Evolutionary conservation across 768 basidiomycete species (phyloP).

Genomic region (Pholiota microspora): DNA sequence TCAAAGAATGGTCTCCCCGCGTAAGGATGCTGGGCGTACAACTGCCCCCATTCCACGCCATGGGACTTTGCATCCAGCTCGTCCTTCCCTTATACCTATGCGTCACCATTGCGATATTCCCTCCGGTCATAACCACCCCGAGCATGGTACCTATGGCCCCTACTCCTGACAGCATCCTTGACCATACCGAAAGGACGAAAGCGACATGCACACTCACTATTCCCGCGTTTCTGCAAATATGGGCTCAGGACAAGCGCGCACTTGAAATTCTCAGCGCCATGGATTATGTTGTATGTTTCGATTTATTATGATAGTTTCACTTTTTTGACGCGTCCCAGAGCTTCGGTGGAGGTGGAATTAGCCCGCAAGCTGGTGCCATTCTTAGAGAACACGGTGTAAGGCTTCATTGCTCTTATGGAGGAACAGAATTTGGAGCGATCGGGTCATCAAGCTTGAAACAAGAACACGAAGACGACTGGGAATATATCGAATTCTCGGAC

Average conservation of each 20-base stretch:
- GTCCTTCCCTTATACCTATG: slow-evolving; percentile 26
- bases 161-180: slow-evolving; percentile 26
- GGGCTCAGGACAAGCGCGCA: slow-evolving; percentile 27
- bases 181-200: slow-evolving; percentile 25
- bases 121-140: slow-evolving; percentile 25
- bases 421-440: slow-evolving; percentile 32
- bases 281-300: slow-evolving; percentile 6
- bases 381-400: slow-evolving; percentile 32
- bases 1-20: slow-evolving; percentile 9
- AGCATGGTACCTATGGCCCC: slow-evolving; percentile 32
- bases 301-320: too few relatives aligned
- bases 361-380: slow-evolving; percentile 30
- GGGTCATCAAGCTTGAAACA: slow-evolving; percentile 11
- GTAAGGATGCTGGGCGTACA: slow-evolving; percentile 26
- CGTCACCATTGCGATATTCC: slow-evolving; percentile 26
- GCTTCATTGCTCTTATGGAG: slow-evolving; percentile 31
- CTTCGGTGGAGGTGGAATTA: slow-evolving; percentile 34
- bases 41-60: slow-evolving; percentile 39
- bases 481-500: slow-evolving; percentile 30
- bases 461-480: slow-evolving; percentile 25
- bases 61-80: slow-evolving; percentile 30
- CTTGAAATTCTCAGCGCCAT: slow-evolving; percentile 24
- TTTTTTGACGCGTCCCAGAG: slow-evolving; percentile 18
- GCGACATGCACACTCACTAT: slow-evolving; percentile 31
- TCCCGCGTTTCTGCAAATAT: slow-evolving; percentile 37